phyloP scores from a whole-genome alignment of 768 basidiomycete genomes.

The Serendipita sp. region DNA sequence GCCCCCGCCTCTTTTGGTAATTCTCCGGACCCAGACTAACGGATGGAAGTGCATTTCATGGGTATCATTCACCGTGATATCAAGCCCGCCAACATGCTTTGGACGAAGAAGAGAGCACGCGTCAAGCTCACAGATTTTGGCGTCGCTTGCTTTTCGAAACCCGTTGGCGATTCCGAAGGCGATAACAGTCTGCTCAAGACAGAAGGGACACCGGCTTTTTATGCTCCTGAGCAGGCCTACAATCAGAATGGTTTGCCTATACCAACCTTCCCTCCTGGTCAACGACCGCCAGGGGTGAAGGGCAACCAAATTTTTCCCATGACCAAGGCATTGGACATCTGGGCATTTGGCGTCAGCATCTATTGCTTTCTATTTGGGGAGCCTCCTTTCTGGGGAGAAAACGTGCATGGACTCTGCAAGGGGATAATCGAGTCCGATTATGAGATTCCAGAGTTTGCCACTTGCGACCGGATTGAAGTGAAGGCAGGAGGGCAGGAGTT shows the following conservation, averaged over 20 bases:
- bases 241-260: constrained; percentile 22
- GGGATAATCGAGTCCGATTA: constrained; percentile 68
- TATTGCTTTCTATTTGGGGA: constrained; percentile 86
- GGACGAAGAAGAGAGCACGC: constrained; percentile 65
- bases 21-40: not conserved
- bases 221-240: constrained; percentile 86
- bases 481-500: constrained; percentile 35
- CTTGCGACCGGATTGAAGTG: constrained; percentile 29
- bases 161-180: constrained; percentile 38
- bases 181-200: constrained; percentile 79
- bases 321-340: constrained; percentile 90
- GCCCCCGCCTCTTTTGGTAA: not conserved
- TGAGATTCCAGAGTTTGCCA: constrained; percentile 45
- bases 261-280: not conserved
- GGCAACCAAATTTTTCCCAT: constrained; percentile 26
- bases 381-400: constrained; percentile 41
- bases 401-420: constrained; percentile 64
- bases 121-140: constrained; percentile 99
- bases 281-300: constrained; percentile 13
- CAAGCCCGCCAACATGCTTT: constrained; percentile 93
- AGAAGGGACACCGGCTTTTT: constrained; percentile 90
- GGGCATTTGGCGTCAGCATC: constrained; percentile 93
- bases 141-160: constrained; percentile 89
- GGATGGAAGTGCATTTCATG: constrained; percentile 72
- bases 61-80: constrained; percentile 99